phyloP scores from a whole-genome alignment of 2,329 filamentous ascomycete species.

The Neopestalotiopsis rosae region DNA sequence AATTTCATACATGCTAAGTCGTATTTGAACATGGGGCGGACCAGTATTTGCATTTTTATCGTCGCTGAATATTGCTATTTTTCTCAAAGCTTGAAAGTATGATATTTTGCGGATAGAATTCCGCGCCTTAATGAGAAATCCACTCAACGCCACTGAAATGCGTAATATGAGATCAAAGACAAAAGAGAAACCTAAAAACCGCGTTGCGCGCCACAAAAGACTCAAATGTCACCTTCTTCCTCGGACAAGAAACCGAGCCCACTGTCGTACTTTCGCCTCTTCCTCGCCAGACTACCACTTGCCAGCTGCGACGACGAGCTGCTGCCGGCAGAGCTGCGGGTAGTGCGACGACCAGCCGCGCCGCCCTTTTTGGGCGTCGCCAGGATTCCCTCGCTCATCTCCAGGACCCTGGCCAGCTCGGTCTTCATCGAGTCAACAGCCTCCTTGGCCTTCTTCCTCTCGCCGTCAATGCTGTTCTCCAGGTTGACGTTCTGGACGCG shows the following conservation, averaged over 20 bases:
- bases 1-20: no score
- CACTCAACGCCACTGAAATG: background rate
- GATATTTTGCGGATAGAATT: background rate
- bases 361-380: conserved; percentile 32
- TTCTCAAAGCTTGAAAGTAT: background rate
- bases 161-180: background rate
- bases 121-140: no score
- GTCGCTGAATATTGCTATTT: background rate
- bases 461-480: conserved; percentile 40
- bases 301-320: background rate
- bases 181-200: background rate
- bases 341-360: conserved; percentile 13
- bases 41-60: background rate
- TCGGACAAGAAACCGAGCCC: conserved; percentile 62
- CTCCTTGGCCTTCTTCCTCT: conserved; percentile 44
- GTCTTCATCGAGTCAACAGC: conserved; percentile 56
- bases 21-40: no score
- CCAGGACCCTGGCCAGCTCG: conserved; percentile 55
- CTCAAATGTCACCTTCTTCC: conserved; percentile 43
- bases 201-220: background rate
- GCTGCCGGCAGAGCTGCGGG: conserved; percentile 26
- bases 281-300: conserved; percentile 36
- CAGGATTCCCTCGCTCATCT: conserved; percentile 52
- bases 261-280: conserved; percentile 57
- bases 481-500: conserved; percentile 52